Evolutionary conservation across 1,284 basidiomycete genomes (phyloP).

Genomic region (Leccinum pallidistipes): DNA sequence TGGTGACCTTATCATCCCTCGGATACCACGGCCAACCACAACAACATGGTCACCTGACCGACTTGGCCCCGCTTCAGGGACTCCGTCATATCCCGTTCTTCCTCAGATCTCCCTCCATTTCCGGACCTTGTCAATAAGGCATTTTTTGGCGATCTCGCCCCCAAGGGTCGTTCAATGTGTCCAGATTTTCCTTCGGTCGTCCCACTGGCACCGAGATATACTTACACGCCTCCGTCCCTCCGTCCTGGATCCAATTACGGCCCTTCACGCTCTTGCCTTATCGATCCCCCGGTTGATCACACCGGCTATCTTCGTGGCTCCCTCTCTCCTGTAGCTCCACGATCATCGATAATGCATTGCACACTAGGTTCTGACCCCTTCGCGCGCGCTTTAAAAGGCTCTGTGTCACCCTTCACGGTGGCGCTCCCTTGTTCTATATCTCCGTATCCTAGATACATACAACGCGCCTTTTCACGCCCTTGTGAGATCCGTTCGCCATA

Average conservation of each 20-base stretch:
- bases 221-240: not conserved
- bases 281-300: slow-evolving; percentile 15
- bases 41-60: slow-evolving; percentile 16
- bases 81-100: slow-evolving; percentile 20
- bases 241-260: slow-evolving; percentile 10
- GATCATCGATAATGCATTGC: not conserved
- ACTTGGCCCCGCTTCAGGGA: slow-evolving; percentile 22
- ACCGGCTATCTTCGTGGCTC: slow-evolving; percentile 17
- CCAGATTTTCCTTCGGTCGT: slow-evolving; percentile 9
- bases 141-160: slow-evolving; percentile 21
- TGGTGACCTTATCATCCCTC: slow-evolving; percentile 5
- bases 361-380: not conserved
- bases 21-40: slow-evolving; percentile 19
- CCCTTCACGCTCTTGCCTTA: slow-evolving; percentile 11
- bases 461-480: slow-evolving; percentile 2
- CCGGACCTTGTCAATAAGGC: slow-evolving; percentile 24
- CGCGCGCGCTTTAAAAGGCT: not conserved
- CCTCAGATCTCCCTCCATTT: slow-evolving; percentile 27
- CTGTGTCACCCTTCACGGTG: not conserved
- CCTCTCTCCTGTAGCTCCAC: not conserved
- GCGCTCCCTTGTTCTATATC: slow-evolving; percentile 1
- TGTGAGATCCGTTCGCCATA: slow-evolving; percentile 20
- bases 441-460: slow-evolving; percentile 17
- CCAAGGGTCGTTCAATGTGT: slow-evolving; percentile 6
- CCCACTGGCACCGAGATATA: not conserved